phyloP scores from a whole-genome alignment of 1,139 yeast species.

The Zygosaccharomyces pseudobailii region DNA sequence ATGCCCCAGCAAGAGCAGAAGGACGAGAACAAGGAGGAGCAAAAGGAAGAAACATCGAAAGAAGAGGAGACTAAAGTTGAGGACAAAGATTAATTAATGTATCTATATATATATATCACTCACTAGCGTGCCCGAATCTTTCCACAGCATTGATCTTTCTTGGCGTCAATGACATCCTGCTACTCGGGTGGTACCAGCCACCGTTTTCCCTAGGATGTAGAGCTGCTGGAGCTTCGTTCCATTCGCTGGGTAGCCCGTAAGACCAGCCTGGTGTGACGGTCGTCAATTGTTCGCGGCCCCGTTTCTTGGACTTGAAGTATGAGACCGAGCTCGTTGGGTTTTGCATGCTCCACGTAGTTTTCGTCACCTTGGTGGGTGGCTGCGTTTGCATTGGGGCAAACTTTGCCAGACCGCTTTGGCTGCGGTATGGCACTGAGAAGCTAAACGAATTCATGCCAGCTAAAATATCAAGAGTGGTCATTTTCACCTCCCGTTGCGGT shows the following conservation, averaged over 20 bases:
- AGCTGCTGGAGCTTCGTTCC: constrained; percentile 65
- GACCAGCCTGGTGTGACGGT: constrained; percentile 79
- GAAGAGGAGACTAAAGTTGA: constrained; percentile 1
- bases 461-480: constrained; percentile 30
- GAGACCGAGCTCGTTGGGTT: constrained; percentile 62
- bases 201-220: constrained; percentile 53
- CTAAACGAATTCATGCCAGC: constrained; percentile 36
- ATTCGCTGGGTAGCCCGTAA: constrained; percentile 53
- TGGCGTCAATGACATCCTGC: constrained; percentile 34
- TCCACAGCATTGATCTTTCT: constrained; percentile 16
- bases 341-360: constrained; percentile 51
- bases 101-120: constrained; percentile 1
- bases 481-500: constrained; percentile 41
- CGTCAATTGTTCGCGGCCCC: constrained; percentile 45
- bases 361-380: constrained; percentile 65
- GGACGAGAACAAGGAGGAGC: constrained; percentile 7
- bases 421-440: constrained; percentile 53
- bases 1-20: constrained; percentile 34
- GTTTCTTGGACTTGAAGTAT: constrained; percentile 40
- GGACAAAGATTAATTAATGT: constrained; percentile 3
- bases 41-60: constrained; percentile 3
- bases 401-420: constrained; percentile 64
- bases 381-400: constrained; percentile 87
- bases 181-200: constrained; percentile 41
- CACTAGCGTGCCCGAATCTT: neutral